Evolutionary conservation across 1,284 basidiomycete genomes (phyloP), one percentile per base, ranked within the genome.

Genomic region (Malassezia vespertilionis): DNA sequence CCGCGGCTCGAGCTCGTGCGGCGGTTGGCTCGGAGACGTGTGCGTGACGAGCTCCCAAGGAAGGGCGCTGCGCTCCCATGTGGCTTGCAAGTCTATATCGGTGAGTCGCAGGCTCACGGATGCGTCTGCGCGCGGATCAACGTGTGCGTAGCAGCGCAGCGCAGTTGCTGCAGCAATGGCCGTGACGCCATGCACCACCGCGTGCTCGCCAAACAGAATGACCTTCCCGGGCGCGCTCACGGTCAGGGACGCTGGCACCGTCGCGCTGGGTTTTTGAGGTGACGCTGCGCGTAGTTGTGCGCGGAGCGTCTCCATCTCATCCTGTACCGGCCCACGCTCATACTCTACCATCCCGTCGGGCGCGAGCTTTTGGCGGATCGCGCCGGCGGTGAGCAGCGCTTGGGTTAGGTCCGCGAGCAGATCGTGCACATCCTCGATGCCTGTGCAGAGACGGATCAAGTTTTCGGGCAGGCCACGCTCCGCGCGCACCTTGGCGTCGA

Each of bases 161-260:
- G 91, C 87, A 24, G 97, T 84, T 9, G 88, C 83, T 20, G 88
- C 90, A 9, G 91, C 93, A 40, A 99, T 80, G 5, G 93, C 93
- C 49, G 89, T 93, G 44, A 90, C 84, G 45, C 93, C 93, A 71
- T 97, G 85, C 18, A 99, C 93, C 43, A 99, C 93, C 14, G 93
- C 93, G 73, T 99, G 93, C 74, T 99, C 93, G 43, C 93, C 93
- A 60, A 97, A 97, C 48, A 99, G 73, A 59, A 99, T 97, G 54
- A 97, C 86, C 72, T 99, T 99, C 34, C 93, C 93, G 6, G 93
- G 93, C 5, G 93, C 64, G 30, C 60, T 63, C 33, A 69, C 65
- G 1, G 63, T 46, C 15, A 71, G 38, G 22, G 56, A 53, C 2
- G 46, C 33, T 33, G 62, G 63, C 40, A 61, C 53, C 28, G 46